Conservation (phyloP, 2,329 filamentous ascomycete genomes). For the Ascochyta clinopodiicola region DNA sequence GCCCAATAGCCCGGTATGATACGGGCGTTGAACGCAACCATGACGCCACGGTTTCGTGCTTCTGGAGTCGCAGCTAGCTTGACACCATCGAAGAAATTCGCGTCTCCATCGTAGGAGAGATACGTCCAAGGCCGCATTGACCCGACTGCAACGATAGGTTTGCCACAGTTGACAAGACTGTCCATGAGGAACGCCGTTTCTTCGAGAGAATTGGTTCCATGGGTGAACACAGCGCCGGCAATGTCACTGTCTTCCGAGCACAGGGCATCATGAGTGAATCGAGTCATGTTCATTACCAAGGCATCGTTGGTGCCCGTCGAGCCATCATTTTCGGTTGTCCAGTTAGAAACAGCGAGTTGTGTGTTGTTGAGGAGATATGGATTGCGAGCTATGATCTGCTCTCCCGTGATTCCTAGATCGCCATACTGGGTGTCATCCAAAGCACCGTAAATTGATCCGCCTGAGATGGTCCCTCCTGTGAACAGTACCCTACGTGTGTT, state of each 20-base stretch:
- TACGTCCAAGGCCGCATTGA: slow-evolving; percentile 38
- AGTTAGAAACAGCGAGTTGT: slow-evolving; percentile 39
- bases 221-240: slow-evolving; percentile 36
- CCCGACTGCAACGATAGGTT: slow-evolving; percentile 35
- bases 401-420: slow-evolving; percentile 30
- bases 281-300: slow-evolving; percentile 42
- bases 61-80: slow-evolving; percentile 32
- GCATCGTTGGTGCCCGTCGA: slow-evolving; percentile 39
- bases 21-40: slow-evolving; percentile 39
- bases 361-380: slow-evolving; percentile 38
- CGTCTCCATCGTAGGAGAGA: slow-evolving; percentile 33
- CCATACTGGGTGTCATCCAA: slow-evolving; percentile 41
- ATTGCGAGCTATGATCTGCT: slow-evolving; percentile 36
- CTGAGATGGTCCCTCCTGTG: slow-evolving; percentile 37
- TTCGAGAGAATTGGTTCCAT: slow-evolving; percentile 40
- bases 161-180: slow-evolving; percentile 35
- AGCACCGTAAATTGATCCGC: slow-evolving; percentile 36
- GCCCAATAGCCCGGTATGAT: slow-evolving; percentile 39
- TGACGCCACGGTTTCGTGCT: slow-evolving; percentile 28
- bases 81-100: slow-evolving; percentile 39
- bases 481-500: slow-evolving; percentile 26
- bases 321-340: slow-evolving; percentile 24
- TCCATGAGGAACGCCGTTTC: slow-evolving; percentile 40
- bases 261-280: slow-evolving; percentile 25
- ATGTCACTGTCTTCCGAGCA: slow-evolving; percentile 40